A percentile compares a stretch with the other conserved stretches of the same genome.
Evolutionary conservation across 148 eudicot genomes (phyloP).

Genomic region (Rhododendron kiyosumense): DNA sequence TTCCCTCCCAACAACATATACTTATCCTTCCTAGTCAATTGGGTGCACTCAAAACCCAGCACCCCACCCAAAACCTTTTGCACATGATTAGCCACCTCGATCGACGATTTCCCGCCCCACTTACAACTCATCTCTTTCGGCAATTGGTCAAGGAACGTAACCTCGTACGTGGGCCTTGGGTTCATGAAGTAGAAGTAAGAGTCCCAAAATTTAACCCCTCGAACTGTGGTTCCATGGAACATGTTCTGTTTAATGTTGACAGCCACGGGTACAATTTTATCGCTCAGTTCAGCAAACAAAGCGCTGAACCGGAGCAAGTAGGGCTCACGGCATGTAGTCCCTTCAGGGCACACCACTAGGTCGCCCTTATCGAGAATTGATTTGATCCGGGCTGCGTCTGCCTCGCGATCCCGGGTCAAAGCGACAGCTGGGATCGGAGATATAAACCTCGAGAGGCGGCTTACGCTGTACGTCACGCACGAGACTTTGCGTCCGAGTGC

Average conservation of each 20-base stretch:
- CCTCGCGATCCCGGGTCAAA: constrained; percentile 77
- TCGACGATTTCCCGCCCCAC: constrained; percentile 61
- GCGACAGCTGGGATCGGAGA: constrained; percentile 97
- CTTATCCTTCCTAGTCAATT: constrained; percentile 92
- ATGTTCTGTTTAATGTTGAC: constrained; percentile 61
- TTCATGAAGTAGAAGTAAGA: constrained; percentile 94
- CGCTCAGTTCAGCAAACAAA: constrained; percentile 88
- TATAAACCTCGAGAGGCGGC: constrained; percentile 60
- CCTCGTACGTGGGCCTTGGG: constrained; percentile 87
- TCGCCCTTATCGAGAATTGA: constrained; percentile 78
- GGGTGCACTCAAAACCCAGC: constrained; percentile 93
- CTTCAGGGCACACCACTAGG: constrained; percentile 91
- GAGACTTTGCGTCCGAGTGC: constrained; percentile 80
- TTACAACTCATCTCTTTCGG: constrained; percentile 74
- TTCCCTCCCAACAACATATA: constrained; percentile 89
- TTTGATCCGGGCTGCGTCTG: constrained; percentile 71
- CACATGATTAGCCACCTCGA: constrained; percentile 96
- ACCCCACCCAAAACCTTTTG: constrained; percentile 76
- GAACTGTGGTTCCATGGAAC: constrained; percentile 83
- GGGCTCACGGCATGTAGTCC: constrained; percentile 95
- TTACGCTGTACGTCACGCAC: constrained; percentile 84
- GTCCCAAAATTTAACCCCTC: constrained; percentile 97
- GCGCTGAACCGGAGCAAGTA: constrained; percentile 88
- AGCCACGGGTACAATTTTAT: constrained; percentile 93
- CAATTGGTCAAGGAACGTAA: constrained; percentile 68